Evolutionary conservation across 2,329 filamentous ascomycete genomes (phyloP).

Genomic region (Claviceps spartinae): DNA sequence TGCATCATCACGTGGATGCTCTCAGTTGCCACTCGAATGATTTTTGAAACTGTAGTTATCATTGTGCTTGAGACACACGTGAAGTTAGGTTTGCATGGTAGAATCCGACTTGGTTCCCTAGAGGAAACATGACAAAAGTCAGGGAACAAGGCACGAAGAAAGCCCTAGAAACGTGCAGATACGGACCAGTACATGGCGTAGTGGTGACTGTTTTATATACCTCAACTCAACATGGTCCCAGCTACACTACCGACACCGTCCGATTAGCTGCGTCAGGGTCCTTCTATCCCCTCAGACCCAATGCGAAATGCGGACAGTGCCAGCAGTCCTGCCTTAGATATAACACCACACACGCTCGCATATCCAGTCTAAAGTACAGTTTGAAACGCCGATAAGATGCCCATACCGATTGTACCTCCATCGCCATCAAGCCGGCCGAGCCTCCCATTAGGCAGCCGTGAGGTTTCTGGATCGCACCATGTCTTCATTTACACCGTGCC

Average conservation of each 20-base stretch:
- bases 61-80: too few relatives aligned
- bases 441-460: not conserved
- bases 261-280: not conserved
- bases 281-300: not conserved
- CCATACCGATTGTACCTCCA: constrained; percentile 9
- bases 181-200: not conserved
- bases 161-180: not conserved
- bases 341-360: not conserved
- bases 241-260: not conserved
- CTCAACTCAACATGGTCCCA: not conserved
- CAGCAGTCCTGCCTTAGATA: not conserved
- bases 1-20: too few relatives aligned
- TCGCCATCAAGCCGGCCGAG: constrained; percentile 4
- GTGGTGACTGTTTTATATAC: not conserved
- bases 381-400: constrained; percentile 21
- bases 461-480: not conserved
- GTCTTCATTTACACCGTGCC: too few relatives aligned
- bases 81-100: too few relatives aligned
- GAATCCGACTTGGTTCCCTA: too few relatives aligned
- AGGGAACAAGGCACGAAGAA: not conserved
- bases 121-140: too few relatives aligned
- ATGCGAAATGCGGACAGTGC: not conserved
- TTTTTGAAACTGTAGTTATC: too few relatives aligned
- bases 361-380: constrained; percentile 17
- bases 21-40: too few relatives aligned